phyloP scores from a whole-genome alignment of 805 yeast genomes.

The Brettanomyces custersianus region DNA sequence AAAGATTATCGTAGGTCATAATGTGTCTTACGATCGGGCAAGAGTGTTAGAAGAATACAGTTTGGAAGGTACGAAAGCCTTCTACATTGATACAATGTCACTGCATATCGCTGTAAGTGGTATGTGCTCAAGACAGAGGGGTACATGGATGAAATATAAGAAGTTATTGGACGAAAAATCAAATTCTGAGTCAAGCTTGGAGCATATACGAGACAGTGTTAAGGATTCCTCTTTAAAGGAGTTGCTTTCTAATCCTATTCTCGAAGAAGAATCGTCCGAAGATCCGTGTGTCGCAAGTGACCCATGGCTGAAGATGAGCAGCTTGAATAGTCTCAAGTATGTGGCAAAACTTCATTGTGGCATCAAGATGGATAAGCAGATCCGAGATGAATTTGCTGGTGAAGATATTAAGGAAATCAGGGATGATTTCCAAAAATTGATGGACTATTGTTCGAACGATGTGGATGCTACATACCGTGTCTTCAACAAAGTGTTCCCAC shows the following conservation, averaged over 20 bases:
- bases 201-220: slow-evolving; percentile 13
- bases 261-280: slow-evolving; percentile 26
- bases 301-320: slow-evolving; percentile 79
- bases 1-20: slow-evolving; percentile 78
- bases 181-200: slow-evolving; percentile 10
- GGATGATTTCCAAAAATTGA: slow-evolving; percentile 49
- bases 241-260: slow-evolving; percentile 20
- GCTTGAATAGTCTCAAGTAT: slow-evolving; percentile 70
- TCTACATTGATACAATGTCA: slow-evolving; percentile 87
- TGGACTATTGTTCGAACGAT: slow-evolving; percentile 80
- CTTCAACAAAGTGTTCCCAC: slow-evolving; percentile 59
- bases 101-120: slow-evolving; percentile 87
- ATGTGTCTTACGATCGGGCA: slow-evolving; percentile 86
- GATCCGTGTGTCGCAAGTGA: slow-evolving; percentile 28
- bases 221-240: slow-evolving; percentile 18
- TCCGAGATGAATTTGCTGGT: slow-evolving; percentile 55
- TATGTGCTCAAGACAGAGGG: slow-evolving; percentile 85
- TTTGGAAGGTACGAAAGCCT: slow-evolving; percentile 56
- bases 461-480: slow-evolving; percentile 69
- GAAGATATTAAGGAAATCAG: slow-evolving; percentile 44
- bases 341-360: slow-evolving; percentile 76
- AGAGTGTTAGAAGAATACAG: slow-evolving; percentile 77
- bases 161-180: slow-evolving; percentile 25
- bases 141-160: slow-evolving; percentile 60
- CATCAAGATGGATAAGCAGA: slow-evolving; percentile 53